A percentile compares a stretch with the other conserved stretches of the same genome.
phyloP scores from a whole-genome alignment of 805 yeast genomes.

The Saccharomycopsis sp. region DNA sequence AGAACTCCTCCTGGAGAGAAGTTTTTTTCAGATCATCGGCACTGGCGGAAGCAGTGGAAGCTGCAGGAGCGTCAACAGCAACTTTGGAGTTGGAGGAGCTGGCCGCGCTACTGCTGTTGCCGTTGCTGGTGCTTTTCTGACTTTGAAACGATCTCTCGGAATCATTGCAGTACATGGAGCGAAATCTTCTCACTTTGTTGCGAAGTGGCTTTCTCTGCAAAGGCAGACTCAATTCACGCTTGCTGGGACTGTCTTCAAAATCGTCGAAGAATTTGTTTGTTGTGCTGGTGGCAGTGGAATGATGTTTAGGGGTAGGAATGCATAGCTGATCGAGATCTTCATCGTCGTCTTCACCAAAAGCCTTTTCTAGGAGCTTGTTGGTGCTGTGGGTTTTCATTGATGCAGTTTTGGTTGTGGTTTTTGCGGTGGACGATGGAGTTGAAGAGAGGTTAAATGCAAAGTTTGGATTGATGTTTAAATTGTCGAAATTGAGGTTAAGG shows the following conservation, averaged over 20 bases:
- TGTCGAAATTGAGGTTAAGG: constrained; percentile 9
- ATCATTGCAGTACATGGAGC: constrained; percentile 62
- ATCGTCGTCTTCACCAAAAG: constrained; percentile 20
- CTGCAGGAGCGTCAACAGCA: constrained; percentile 14
- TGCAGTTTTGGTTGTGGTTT: constrained; percentile 13
- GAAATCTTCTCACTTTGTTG: constrained; percentile 50
- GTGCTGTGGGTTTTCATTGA: constrained; percentile 18
- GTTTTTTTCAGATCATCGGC: constrained; percentile 15
- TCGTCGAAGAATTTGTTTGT: constrained; percentile 13
- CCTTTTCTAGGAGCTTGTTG: background rate
- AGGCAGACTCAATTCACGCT: constrained; percentile 35
- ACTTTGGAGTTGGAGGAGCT: constrained; percentile 19
- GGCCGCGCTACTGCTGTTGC: constrained; percentile 23
- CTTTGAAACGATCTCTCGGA: constrained; percentile 30
- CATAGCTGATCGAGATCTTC: constrained; percentile 18
- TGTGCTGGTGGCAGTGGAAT: constrained; percentile 23
- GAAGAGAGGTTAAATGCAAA: constrained; percentile 7
- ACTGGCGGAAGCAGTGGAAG: constrained; percentile 15
- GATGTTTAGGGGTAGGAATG: constrained; percentile 21
- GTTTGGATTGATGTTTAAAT: constrained; percentile 2
- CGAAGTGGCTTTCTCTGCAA: constrained; percentile 29
- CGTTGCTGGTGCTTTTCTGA: constrained; percentile 28
- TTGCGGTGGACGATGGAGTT: constrained; percentile 23
- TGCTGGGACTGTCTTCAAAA: constrained; percentile 20
- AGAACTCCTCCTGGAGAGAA: constrained; percentile 12